Base-by-base conservation (phyloP, 352 stramenopile species). In the Phytopythium mirpurense region DNA sequence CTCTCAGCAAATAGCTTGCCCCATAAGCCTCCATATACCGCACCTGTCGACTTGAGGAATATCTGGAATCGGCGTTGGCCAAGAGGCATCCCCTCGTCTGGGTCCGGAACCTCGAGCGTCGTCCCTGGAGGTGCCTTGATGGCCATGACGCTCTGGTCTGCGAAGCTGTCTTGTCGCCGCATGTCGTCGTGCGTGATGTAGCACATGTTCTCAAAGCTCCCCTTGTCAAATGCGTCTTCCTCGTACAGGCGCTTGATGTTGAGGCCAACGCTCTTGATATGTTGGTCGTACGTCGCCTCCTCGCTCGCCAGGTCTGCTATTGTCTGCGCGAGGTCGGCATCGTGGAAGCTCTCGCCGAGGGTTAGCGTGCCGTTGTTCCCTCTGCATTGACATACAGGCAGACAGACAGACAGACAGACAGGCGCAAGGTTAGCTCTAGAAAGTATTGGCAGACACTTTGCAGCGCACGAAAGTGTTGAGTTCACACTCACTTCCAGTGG, bases 51-150 rank as follows among this genome's bases (percentile, higher is more conserved):
- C 57, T 95, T 94, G n/a, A 98, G 67, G 40, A 95, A 98, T 56
- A 98, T 97, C 66, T 98, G 88, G 68, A 95, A 98, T 36, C 87
- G 83, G 46, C 90, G 72, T 36, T 88, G 86, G 18, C 91, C 91
- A 19, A 63, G 65, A 18, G 79, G 70, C 85, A 97, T 97, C n/a
- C 88, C 92, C 69, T 98, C 87, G 51, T 98, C 90, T 8, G 91
- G 92, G 60, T 98, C 86, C 16, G 93, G 95, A 6, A 98, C 92
- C 67, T 98, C 95, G 37, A 98, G 71, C 38, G 85, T 97, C 45
- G 95, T 98, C 38, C 95, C 93, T 8, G 88, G 72, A 21, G 95
- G 95, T 37, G 93, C 92, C 57, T 95, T 96, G 57, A 98, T 96
- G 19, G 90, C 95, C 84, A 98, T 96, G 18, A 97, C 87, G 42